A percentile compares a stretch with the other conserved stretches of the same genome.
These are phyloP conservation scores for Arthrocladium fulminans DNA, from an alignment of 2,329 filamentous ascomycete genomes.

Conservation along the genomic window DNA sequence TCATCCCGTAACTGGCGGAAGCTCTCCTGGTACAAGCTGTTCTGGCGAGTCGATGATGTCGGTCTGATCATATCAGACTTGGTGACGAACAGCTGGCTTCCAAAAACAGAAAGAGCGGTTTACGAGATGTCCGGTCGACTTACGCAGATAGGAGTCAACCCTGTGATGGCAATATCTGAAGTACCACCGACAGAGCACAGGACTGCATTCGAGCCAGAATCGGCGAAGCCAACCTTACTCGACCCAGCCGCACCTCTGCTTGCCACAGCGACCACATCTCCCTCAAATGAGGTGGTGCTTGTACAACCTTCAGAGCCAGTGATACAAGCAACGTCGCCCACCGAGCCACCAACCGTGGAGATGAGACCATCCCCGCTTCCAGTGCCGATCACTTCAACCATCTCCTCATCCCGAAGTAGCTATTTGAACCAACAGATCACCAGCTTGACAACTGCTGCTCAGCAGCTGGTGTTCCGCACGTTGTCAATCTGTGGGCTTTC, in stretches of 20 bases:
- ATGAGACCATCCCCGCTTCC: slow-evolving; percentile 15
- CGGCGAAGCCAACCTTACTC: slow-evolving; percentile 2
- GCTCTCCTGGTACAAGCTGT: slow-evolving; percentile 86
- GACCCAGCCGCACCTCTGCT: slow-evolving; percentile 4
- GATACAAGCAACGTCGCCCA: background rate
- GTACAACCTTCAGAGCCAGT: slow-evolving; percentile 5
- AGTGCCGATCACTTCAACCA: slow-evolving; percentile 63
- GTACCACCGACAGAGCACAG: slow-evolving; percentile 2
- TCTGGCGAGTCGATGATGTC: slow-evolving; percentile 91
- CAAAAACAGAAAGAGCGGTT: slow-evolving; percentile 67
- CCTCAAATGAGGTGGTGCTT: background rate
- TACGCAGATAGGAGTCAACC: slow-evolving; percentile 47
- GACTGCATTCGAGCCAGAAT: slow-evolving; percentile 9
- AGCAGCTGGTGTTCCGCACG: slow-evolving; percentile 66
- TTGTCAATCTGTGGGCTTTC: slow-evolving; percentile 53
- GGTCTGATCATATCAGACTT: slow-evolving; percentile 73
- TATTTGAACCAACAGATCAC: slow-evolving; percentile 60
- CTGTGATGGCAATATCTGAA: slow-evolving; percentile 4
- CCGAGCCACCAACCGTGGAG: slow-evolving; percentile 2
- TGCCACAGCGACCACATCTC: slow-evolving; percentile 1
- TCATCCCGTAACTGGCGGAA: slow-evolving; percentile 67
- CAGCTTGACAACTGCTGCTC: slow-evolving; percentile 62
- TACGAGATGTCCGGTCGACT: slow-evolving; percentile 75
- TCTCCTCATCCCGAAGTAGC: slow-evolving; percentile 60
- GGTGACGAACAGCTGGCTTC: slow-evolving; percentile 65